Conservation (phyloP, 352 stramenopile species). For the Pythium periplocum region DNA sequence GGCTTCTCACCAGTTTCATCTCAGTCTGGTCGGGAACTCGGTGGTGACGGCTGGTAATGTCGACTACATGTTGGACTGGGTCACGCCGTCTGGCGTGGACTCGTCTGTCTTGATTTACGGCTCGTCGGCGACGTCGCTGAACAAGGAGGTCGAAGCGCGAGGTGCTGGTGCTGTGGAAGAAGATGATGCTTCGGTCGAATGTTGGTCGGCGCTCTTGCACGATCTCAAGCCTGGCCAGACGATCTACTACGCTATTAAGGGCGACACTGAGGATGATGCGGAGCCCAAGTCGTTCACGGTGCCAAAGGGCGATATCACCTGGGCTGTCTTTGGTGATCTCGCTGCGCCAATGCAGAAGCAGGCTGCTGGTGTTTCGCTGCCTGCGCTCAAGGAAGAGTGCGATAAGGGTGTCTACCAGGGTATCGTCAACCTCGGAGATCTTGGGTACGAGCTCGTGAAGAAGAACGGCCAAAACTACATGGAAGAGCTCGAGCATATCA, state of each 20-base stretch:
- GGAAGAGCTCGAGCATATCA: slow-evolving; percentile 56
- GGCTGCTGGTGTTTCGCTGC: slow-evolving; percentile 53
- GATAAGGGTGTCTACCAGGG: slow-evolving; percentile 34
- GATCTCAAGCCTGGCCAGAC: slow-evolving; percentile 36
- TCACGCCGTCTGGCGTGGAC: slow-evolving; percentile 30
- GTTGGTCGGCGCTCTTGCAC: slow-evolving; percentile 54
- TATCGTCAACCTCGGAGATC: slow-evolving; percentile 68
- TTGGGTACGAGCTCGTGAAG: slow-evolving; percentile 63
- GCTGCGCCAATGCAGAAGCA: slow-evolving; percentile 44
- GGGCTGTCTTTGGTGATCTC: slow-evolving; percentile 75
- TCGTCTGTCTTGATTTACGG: slow-evolving; percentile 40
- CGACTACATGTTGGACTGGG: slow-evolving; percentile 73
- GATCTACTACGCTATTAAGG: slow-evolving; percentile 57
- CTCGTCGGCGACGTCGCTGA: slow-evolving; percentile 28
- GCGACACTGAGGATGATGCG: slow-evolving; percentile 7
- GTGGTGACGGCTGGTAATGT: slow-evolving; percentile 14
- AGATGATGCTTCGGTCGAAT: slow-evolving; percentile 29
- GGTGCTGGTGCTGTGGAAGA: slow-evolving; percentile 43
- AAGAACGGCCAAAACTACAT: slow-evolving; percentile 74
- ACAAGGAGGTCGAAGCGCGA: slow-evolving; percentile 29
- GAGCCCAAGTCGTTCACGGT: slow-evolving; percentile 43
- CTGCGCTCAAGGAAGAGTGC: slow-evolving; percentile 52
- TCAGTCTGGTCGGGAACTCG: slow-evolving; percentile 39
- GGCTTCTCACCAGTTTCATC: slow-evolving; percentile 46
- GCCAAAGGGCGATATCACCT: slow-evolving; percentile 39